Conservation (phyloP, 805 yeast species). For the Pichia paraexigua region DNA sequence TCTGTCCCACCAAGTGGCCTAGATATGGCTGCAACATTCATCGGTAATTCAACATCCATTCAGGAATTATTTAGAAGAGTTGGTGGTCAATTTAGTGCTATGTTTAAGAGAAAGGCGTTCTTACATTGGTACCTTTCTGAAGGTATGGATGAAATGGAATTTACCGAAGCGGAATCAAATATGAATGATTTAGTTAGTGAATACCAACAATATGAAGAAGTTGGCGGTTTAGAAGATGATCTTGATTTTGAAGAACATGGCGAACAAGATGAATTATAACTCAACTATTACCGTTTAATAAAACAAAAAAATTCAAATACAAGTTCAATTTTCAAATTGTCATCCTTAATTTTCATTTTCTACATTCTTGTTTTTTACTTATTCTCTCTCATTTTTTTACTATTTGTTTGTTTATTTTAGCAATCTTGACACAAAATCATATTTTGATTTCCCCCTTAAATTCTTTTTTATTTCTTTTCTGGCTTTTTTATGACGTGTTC, state of each 20-base stretch:
- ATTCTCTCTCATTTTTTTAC: neutral
- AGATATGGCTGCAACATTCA: conserved; percentile 86
- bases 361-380: conserved; percentile 3
- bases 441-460: neutral
- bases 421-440: neutral
- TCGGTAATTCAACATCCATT: conserved; percentile 89
- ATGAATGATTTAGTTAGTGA: conserved; percentile 84
- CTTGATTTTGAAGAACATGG: conserved; percentile 41
- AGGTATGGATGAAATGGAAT: conserved; percentile 95
- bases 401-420: neutral
- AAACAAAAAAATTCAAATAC: neutral
- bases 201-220: conserved; percentile 87
- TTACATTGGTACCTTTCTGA: conserved; percentile 94
- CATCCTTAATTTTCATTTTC: neutral
- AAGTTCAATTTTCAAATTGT: neutral
- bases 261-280: conserved; percentile 5
- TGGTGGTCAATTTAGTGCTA: conserved; percentile 82
- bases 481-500: conserved; percentile 1
- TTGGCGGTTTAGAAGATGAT: conserved; percentile 69
- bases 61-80: conserved; percentile 87
- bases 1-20: conserved; percentile 80
- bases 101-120: conserved; percentile 92
- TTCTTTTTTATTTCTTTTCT: conserved; percentile 1
- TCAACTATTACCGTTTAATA: neutral
- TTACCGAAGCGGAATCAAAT: conserved; percentile 88